Percentiles rank a stretch among this genome's conserved stretches.
These are phyloP conservation scores for Claviceps maximensis DNA, from an alignment of 2,329 filamentous ascomycete genomes.

Conservation along the genomic window DNA sequence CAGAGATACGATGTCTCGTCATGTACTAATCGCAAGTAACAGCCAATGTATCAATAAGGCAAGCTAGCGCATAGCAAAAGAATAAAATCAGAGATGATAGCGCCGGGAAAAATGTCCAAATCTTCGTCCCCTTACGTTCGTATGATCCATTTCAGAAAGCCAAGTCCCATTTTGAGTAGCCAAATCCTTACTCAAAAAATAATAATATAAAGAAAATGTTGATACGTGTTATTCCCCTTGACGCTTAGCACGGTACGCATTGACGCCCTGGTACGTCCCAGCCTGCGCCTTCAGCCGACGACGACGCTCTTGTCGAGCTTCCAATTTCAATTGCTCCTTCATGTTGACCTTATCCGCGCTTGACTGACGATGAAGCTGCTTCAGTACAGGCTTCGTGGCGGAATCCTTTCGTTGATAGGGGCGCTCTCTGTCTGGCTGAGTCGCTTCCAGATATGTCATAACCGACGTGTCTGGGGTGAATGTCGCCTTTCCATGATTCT, in stretches of 20 bases:
- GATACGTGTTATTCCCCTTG: background rate
- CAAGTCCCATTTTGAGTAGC: background rate
- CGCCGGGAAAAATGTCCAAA: background rate
- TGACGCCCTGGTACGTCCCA: constrained; percentile 14
- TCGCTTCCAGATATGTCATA: background rate
- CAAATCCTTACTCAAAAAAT: background rate
- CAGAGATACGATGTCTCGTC: background rate
- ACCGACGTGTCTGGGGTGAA: background rate
- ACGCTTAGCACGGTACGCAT: constrained; percentile 13
- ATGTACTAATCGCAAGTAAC: background rate
- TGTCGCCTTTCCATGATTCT: background rate
- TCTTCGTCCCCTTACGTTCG: background rate
- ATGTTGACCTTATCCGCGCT: background rate
- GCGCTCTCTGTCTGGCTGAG: background rate
- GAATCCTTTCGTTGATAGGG: background rate
- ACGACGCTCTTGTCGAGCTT: constrained; percentile 2
- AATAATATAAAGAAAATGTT: background rate
- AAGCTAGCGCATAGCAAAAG: background rate
- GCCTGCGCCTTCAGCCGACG: constrained; percentile 4
- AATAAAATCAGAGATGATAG: background rate
- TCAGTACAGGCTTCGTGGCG: background rate
- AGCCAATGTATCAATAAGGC: background rate
- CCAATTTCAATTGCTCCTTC: constrained; percentile 1
- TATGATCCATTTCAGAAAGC: background rate
- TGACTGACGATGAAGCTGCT: background rate